Conservation (phyloP, 2,329 filamentous ascomycete genomes). For the Emergomyces orientalis region DNA sequence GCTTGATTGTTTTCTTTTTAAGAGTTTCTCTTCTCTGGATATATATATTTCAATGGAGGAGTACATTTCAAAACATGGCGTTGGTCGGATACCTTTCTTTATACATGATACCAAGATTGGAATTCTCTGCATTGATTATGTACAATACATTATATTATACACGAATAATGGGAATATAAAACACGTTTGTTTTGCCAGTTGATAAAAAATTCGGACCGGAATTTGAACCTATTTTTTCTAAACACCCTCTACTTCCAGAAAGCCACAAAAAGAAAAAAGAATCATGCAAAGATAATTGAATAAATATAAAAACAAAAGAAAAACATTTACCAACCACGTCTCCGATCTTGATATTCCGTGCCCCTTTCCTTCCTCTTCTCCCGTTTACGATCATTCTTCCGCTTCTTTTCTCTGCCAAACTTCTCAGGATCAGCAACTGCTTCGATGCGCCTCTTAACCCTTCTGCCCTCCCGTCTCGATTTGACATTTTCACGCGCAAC, state of each 20-base stretch:
- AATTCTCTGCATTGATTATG: neutral
- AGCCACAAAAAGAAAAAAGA: neutral
- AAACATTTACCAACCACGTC: slow-evolving; percentile 56
- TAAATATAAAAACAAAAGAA: slow-evolving; percentile 3
- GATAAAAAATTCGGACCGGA: neutral
- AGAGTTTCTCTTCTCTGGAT: neutral
- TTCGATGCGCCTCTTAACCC: slow-evolving; percentile 81
- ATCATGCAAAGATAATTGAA: neutral
- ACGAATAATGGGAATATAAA: neutral
- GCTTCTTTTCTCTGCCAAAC: slow-evolving; percentile 67
- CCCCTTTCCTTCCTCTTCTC: slow-evolving; percentile 72
- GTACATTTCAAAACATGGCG: neutral
- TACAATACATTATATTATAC: neutral
- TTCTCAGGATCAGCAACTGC: slow-evolving; percentile 73
- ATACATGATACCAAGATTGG: neutral
- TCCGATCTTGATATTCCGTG: slow-evolving; percentile 58
- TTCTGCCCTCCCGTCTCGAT: slow-evolving; percentile 61
- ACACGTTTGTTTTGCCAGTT: neutral
- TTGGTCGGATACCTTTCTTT: neutral
- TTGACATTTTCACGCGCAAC: slow-evolving; percentile 65
- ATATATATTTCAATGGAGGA: neutral
- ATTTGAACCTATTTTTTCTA: neutral
- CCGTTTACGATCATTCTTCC: slow-evolving; percentile 76
- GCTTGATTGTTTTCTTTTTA: neutral
- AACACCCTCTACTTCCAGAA: neutral